Percentiles rank a stretch among this genome's conserved stretches.
Conservation (phyloP, 2,329 filamentous ascomycete genomes). For the Scedosporium minutisporum region DNA sequence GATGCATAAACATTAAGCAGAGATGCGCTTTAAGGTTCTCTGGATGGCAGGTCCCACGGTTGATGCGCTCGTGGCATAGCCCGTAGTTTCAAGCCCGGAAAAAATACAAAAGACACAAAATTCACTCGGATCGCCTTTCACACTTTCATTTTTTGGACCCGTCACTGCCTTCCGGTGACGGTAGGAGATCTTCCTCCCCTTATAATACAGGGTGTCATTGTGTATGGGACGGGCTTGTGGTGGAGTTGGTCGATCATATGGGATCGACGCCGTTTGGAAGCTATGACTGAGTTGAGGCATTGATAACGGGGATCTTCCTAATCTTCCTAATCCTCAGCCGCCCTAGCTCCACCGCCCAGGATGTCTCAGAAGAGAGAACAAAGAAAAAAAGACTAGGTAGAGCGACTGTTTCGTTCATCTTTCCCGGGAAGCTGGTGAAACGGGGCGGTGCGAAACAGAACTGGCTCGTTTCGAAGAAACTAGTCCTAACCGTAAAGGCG, state of each 20-base stretch:
- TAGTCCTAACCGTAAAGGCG: too few relatives aligned
- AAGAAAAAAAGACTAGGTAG: not conserved
- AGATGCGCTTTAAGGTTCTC: not conserved
- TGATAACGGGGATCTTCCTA: not conserved
- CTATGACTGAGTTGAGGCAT: not conserved
- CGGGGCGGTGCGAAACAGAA: not conserved
- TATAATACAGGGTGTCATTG: not conserved
- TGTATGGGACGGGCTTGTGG: not conserved
- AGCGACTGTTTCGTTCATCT: not conserved
- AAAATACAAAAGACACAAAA: too few relatives aligned
- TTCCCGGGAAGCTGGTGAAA: not conserved
- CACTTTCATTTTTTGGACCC: not conserved
- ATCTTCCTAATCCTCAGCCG: constrained; percentile 1
- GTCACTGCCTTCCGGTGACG: not conserved
- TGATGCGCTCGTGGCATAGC: not conserved
- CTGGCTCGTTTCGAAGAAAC: not conserved
- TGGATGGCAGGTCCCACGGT: not conserved
- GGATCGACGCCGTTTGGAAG: not conserved
- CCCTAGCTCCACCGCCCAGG: constrained; percentile 1
- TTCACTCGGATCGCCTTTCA: not conserved
- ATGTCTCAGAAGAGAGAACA: constrained; percentile 1
- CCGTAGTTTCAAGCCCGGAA: too few relatives aligned
- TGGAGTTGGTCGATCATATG: not conserved
- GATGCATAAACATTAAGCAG: not conserved
- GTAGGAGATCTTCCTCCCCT: not conserved